phyloP scores from a whole-genome alignment of 208 protist genomes.

The Leishmania aethiopica region DNA sequence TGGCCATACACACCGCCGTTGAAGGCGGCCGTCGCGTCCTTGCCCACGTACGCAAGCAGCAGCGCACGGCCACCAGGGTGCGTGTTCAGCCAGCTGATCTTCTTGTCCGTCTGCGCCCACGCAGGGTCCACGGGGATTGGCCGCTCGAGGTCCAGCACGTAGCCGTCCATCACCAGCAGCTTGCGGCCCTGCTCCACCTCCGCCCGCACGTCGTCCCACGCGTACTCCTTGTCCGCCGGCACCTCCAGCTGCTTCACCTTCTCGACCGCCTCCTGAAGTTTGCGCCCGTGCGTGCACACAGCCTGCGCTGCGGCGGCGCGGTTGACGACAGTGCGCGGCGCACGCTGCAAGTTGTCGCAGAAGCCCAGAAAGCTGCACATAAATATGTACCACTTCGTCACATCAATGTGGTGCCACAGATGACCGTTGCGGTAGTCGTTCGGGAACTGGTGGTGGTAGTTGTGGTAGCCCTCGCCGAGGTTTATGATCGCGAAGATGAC shows the following conservation, averaged over 20 bases:
- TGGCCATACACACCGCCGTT: constrained; percentile 72
- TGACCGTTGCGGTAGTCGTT: constrained; percentile 90
- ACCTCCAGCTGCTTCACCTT: constrained; percentile 43
- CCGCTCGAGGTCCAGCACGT: constrained; percentile 64
- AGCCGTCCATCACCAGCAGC: constrained; percentile 62
- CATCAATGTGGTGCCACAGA: constrained; percentile 80
- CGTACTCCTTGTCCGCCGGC: constrained; percentile 34
- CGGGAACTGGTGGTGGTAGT: constrained; percentile 93
- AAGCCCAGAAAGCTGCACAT: constrained; percentile 47
- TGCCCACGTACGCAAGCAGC: constrained; percentile 69
- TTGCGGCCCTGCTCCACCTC: constrained; percentile 55
- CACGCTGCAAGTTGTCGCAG: constrained; percentile 63
- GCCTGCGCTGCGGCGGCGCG: constrained; percentile 15
- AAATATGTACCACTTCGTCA: constrained; percentile 85
- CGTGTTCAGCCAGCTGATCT: constrained; percentile 55
- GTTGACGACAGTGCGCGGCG: constrained; percentile 49
- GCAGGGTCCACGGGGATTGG: constrained; percentile 48
- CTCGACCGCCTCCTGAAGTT: constrained; percentile 31
- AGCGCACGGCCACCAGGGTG: constrained; percentile 79
- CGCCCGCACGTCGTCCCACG: constrained; percentile 58
- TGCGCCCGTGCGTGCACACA: constrained; percentile 40
- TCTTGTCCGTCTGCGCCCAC: constrained; percentile 51
- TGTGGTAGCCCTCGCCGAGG: constrained; percentile 92
- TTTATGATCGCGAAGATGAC: constrained; percentile 68
- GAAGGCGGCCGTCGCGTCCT: constrained; percentile 79